phyloP scores from a whole-genome alignment of 495 filamentous ascomycete species.

The Coniosporium apollinis region DNA sequence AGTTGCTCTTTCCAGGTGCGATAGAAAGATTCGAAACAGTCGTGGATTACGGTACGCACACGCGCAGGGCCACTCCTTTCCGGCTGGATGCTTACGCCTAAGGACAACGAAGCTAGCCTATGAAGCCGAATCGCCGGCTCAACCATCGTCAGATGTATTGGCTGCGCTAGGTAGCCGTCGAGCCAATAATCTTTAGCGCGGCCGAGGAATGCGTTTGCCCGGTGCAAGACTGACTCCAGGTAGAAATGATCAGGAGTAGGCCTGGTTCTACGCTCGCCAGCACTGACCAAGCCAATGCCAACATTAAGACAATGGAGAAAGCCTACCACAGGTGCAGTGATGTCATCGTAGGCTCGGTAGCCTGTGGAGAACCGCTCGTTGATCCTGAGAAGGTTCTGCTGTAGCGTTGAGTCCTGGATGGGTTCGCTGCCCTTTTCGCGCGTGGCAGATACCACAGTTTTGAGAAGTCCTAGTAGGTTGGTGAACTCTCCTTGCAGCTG shows the following conservation, averaged over 20 bases:
- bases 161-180: no score
- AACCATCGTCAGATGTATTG: no score
- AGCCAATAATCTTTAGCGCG: no score
- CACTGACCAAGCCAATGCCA: background rate
- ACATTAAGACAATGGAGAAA: constrained; percentile 62
- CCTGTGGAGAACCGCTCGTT: constrained; percentile 43
- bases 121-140: no score
- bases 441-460: background rate
- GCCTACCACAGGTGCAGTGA: constrained; percentile 59
- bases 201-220: no score
- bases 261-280: no score
- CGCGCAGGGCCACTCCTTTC: no score
- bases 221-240: no score
- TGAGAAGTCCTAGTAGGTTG: constrained; percentile 24
- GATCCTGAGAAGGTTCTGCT: constrained; percentile 55
- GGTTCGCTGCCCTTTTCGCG: background rate
- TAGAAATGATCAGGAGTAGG: no score
- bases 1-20: constrained; percentile 60
- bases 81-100: no score
- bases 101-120: no score
- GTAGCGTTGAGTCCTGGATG: constrained; percentile 19
- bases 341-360: constrained; percentile 67
- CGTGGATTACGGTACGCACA: no score
- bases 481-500: constrained; percentile 69
- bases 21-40: constrained; percentile 53